Percentiles rank a stretch among this genome's conserved stretches.
These are phyloP conservation scores for Aspergillus bombycis DNA, from an alignment of 2,329 filamentous ascomycete genomes.

Conservation along the genomic window DNA sequence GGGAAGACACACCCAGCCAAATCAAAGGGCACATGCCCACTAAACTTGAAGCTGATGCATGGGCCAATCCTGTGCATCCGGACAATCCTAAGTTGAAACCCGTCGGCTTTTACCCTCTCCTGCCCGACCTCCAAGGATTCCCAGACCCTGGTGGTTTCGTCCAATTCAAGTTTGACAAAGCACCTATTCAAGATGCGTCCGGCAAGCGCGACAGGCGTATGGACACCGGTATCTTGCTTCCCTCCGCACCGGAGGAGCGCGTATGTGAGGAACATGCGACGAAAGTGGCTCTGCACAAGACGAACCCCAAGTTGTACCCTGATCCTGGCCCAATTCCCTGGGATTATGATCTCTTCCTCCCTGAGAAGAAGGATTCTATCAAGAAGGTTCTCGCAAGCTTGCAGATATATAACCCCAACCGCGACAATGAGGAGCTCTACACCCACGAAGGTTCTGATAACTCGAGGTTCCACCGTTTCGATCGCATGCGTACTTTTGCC, in stretches of 20 bases:
- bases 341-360: slow-evolving; percentile 64
- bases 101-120: slow-evolving; percentile 62
- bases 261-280: slow-evolving; percentile 52
- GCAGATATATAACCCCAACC: slow-evolving; percentile 55
- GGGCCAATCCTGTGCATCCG: slow-evolving; percentile 63
- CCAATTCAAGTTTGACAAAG: slow-evolving; percentile 63
- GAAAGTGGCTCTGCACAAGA: slow-evolving; percentile 51
- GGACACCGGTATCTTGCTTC: slow-evolving; percentile 61
- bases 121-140: slow-evolving; percentile 64
- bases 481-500: slow-evolving; percentile 63
- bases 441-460: slow-evolving; percentile 48
- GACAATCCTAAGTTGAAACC: slow-evolving; percentile 60
- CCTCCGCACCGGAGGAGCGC: slow-evolving; percentile 53
- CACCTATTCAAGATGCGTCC: slow-evolving; percentile 55
- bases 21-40: slow-evolving; percentile 58
- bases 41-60: slow-evolving; percentile 60
- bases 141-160: slow-evolving; percentile 63
- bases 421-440: slow-evolving; percentile 57
- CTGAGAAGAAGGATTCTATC: slow-evolving; percentile 51
- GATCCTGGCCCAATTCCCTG: slow-evolving; percentile 57
- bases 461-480: slow-evolving; percentile 55
- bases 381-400: slow-evolving; percentile 60
- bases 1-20: slow-evolving; percentile 57
- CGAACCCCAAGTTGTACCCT: slow-evolving; percentile 54
- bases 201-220: slow-evolving; percentile 61